phyloP scores from a whole-genome alignment of 108 stramenopile species.

The Thalassiosira profunda region DNA sequence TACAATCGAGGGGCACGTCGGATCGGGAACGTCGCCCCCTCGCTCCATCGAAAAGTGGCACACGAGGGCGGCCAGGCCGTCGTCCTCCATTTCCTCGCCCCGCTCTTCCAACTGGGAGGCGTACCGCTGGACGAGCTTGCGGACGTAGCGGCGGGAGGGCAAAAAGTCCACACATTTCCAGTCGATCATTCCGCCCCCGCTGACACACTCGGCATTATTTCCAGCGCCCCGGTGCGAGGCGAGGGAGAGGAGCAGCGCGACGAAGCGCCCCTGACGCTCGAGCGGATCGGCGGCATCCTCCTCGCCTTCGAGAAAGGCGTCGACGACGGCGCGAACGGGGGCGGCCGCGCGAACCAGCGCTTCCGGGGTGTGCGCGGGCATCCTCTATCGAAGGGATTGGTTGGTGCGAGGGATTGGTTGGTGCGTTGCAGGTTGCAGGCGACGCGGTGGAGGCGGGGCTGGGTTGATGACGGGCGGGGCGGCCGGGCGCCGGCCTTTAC shows the following conservation, averaged over 20 bases:
- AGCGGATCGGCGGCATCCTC: background rate
- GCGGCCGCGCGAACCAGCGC: no score
- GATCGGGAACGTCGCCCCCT: constrained; percentile 33
- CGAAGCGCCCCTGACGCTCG: background rate
- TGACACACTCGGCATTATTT: no score
- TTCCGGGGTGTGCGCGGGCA: no score
- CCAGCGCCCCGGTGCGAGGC: no score
- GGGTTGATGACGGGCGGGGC: no score
- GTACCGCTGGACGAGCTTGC: constrained; percentile 40
- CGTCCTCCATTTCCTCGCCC: constrained; percentile 15
- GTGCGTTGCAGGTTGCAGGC: no score
- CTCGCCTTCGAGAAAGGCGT: background rate
- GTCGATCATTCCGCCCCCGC: background rate
- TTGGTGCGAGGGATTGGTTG: no score
- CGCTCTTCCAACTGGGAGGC: constrained; percentile 30
- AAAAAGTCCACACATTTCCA: constrained; percentile 10
- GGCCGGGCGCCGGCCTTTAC: no score
- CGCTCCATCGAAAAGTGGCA: constrained; percentile 37
- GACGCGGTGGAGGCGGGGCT: no score
- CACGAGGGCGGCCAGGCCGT: constrained; percentile 28
- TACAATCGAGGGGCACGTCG: constrained; percentile 37
- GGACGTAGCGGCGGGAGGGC: constrained; percentile 55
- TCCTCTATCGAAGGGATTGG: no score
- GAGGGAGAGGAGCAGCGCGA: background rate
- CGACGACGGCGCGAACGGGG: background rate